A percentile compares a stretch with the other conserved stretches of the same genome.
These are phyloP conservation scores for Malassezia slooffiae DNA, from an alignment of 1,284 basidiomycete genomes.

Conservation along the genomic window DNA sequence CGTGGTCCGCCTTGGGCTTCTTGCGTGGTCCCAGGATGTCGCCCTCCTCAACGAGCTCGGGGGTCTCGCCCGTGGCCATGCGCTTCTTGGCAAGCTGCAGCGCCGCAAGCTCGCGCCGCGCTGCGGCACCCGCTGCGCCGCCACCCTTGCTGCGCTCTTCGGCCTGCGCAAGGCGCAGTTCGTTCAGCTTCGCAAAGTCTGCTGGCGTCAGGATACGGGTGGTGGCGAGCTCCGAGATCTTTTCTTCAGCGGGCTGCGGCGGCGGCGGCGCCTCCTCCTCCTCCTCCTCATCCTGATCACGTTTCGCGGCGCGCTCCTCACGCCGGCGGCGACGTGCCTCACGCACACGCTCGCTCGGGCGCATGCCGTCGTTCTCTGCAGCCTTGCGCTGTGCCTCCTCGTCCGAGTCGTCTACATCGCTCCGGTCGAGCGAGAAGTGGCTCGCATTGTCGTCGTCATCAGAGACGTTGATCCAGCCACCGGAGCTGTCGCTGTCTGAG, in stretches of 20 bases:
- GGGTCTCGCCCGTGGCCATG: slow-evolving; percentile 47
- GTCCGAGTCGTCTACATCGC: slow-evolving; percentile 60
- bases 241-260: slow-evolving; percentile 15
- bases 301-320: slow-evolving; percentile 27
- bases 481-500: slow-evolving; percentile 51
- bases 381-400: slow-evolving; percentile 5
- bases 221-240: slow-evolving; percentile 53
- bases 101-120: slow-evolving; percentile 50
- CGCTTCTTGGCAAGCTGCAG: slow-evolving; percentile 59
- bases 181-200: slow-evolving; percentile 85
- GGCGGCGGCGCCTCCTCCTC: slow-evolving; percentile 19
- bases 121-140: slow-evolving; percentile 27
- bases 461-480: slow-evolving; percentile 71
- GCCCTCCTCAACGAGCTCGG: slow-evolving; percentile 28
- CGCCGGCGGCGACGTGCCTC: slow-evolving; percentile 17
- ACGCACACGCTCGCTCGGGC: slow-evolving; percentile 19
- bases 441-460: slow-evolving; percentile 59
- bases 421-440: slow-evolving; percentile 55
- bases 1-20: slow-evolving; percentile 85
- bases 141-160: slow-evolving; percentile 53
- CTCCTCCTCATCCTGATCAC: slow-evolving; percentile 30
- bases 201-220: slow-evolving; percentile 93
- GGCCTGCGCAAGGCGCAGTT: slow-evolving; percentile 69
- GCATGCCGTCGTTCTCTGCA: slow-evolving; percentile 4
- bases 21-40: slow-evolving; percentile 82